These are phyloP conservation scores for Hypomontagnella monticulosa DNA, from an alignment of 495 filamentous ascomycete genomes.

Conservation along the genomic window DNA sequence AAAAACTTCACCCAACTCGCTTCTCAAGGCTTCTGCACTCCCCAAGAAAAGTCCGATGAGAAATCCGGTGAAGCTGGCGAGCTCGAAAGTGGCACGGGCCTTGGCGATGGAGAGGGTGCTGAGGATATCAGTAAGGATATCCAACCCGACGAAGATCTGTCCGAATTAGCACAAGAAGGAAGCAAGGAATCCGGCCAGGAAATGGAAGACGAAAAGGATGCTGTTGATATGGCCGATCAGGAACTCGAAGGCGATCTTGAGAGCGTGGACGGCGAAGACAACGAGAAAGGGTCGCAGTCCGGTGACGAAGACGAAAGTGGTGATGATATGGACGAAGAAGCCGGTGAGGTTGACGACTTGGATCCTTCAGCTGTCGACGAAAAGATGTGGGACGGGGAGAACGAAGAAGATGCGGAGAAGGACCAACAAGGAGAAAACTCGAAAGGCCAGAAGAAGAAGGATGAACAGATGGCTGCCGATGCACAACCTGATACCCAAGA, in stretches of 20 bases:
- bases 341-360: constrained; percentile 87
- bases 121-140: constrained; percentile 99
- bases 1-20: constrained; percentile 79
- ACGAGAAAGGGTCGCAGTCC: constrained; percentile 62
- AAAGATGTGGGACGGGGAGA: constrained; percentile 94
- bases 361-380: constrained; percentile 92
- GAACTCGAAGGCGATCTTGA: constrained; percentile 84
- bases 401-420: constrained; percentile 78
- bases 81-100: constrained; percentile 89
- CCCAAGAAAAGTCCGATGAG: constrained; percentile 75
- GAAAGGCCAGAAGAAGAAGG: constrained; percentile 69
- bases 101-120: constrained; percentile 94
- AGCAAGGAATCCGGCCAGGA: constrained; percentile 74
- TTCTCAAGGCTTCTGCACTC: constrained; percentile 89
- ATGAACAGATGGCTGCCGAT: constrained; percentile 71
- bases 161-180: constrained; percentile 86
- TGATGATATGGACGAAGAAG: constrained; percentile 84
- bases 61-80: constrained; percentile 74
- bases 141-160: constrained; percentile 89
- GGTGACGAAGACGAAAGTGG: constrained; percentile 65
- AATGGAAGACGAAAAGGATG: constrained; percentile 83
- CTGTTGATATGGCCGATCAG: constrained; percentile 93
- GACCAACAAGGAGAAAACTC: constrained; percentile 80
- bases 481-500: constrained; percentile 69
- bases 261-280: constrained; percentile 67